Conservation (phyloP, 352 stramenopile species). For the Halophytophthora batemanensis region DNA sequence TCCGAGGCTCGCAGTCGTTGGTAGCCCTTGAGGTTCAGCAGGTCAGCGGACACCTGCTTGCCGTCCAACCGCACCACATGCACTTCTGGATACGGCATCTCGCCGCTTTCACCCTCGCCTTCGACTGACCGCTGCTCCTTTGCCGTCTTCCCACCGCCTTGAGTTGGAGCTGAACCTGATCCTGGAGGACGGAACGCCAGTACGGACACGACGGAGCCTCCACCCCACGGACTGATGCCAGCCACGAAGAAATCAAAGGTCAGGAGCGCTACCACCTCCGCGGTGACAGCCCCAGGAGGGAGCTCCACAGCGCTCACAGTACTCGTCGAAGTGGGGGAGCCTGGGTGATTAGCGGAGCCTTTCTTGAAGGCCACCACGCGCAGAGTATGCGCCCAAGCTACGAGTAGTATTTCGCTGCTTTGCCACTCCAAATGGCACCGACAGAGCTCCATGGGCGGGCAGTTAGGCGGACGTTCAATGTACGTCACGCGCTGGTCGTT, state of each 20-base stretch:
- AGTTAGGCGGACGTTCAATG: constrained; percentile 75
- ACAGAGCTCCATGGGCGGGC: constrained; percentile 80
- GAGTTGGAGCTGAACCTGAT: constrained; percentile 23
- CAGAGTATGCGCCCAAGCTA: constrained; percentile 75
- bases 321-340: constrained; percentile 35
- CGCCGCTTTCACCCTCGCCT: constrained; percentile 62
- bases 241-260: constrained; percentile 86
- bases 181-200: constrained; percentile 70
- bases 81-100: constrained; percentile 80
- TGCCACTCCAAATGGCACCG: constrained; percentile 81
- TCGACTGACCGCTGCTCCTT: constrained; percentile 50
- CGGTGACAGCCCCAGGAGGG: constrained; percentile 34
- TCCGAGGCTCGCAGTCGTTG: constrained; percentile 69
- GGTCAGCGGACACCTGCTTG: constrained; percentile 80
- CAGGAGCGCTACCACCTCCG: constrained; percentile 67
- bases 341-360: constrained; percentile 19
- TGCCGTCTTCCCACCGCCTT: constrained; percentile 24
- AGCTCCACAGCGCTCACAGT: constrained; percentile 23
- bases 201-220: constrained; percentile 52
- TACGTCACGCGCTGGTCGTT: constrained; percentile 79
- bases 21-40: constrained; percentile 73
- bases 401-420: constrained; percentile 45
- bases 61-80: constrained; percentile 88
- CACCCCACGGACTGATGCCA: constrained; percentile 65
- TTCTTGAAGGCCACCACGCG: constrained; percentile 79